These are phyloP conservation scores for Scheffersomyces parashehatae DNA, from an alignment of 1,139 yeast genomes.

Conservation along the genomic window DNA sequence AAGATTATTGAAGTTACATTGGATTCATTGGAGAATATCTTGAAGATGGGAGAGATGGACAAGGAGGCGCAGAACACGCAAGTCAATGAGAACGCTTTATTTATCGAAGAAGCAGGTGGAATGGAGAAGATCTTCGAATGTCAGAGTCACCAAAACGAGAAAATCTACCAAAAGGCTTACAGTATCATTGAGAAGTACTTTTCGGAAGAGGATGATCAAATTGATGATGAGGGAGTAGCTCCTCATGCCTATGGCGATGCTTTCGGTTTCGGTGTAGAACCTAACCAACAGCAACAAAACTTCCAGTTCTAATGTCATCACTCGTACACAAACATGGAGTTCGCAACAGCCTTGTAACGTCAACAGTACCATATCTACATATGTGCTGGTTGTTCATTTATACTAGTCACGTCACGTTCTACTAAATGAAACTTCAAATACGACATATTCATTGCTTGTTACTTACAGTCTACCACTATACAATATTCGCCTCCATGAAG, in stretches of 20 bases:
- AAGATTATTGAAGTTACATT: constrained; percentile 92
- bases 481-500: too few species aligned
- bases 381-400: too few species aligned
- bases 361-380: too few species aligned
- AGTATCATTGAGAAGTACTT: constrained; percentile 88
- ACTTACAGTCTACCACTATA: too few species aligned
- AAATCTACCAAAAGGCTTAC: constrained; percentile 89
- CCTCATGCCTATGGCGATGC: constrained; percentile 84
- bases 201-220: constrained; percentile 75
- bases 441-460: too few species aligned
- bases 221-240: constrained; percentile 76
- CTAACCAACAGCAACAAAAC: constrained; percentile 45
- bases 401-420: too few species aligned
- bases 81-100: constrained; percentile 84
- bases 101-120: constrained; percentile 97
- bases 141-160: constrained; percentile 88
- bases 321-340: constrained; percentile 1
- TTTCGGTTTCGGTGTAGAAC: constrained; percentile 79
- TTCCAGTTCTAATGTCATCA: constrained; percentile 42
- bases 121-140: constrained; percentile 95
- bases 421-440: too few species aligned
- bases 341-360: too few species aligned
- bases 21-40: constrained; percentile 91
- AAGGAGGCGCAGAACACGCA: constrained; percentile 71
- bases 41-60: constrained; percentile 92